Percentiles rank a stretch among this genome's conserved stretches.
Evolutionary conservation across 192 early-diverging fungal species (phyloP).

Genomic region (Coemansia sp.): DNA sequence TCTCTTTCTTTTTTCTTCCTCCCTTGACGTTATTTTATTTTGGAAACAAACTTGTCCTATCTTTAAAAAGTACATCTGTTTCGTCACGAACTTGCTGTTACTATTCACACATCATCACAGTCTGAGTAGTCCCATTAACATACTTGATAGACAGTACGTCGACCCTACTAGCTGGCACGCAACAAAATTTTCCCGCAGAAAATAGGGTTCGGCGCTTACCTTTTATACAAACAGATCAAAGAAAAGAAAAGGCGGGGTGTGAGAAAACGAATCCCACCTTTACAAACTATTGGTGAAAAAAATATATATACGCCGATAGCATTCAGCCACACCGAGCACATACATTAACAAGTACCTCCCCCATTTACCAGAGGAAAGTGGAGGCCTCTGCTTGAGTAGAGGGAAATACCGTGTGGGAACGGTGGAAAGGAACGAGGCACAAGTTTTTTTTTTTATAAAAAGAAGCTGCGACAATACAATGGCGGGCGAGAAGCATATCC

Average conservation of each 20-base stretch:
- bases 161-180: neutral
- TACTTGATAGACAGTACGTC: no score
- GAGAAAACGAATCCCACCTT: neutral
- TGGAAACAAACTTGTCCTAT: neutral
- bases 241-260: neutral
- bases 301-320: neutral
- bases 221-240: neutral
- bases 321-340: neutral
- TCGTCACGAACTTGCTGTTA: neutral
- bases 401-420: neutral
- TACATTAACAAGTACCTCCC: neutral
- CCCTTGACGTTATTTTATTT: neutral
- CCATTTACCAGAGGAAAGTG: neutral
- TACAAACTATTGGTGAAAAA: neutral
- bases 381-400: neutral
- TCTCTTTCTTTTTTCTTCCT: neutral
- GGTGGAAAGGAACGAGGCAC: neutral
- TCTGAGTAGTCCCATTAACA: neutral
- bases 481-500: slow-evolving; percentile 34
- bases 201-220: neutral
- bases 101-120: neutral
- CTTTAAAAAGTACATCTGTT: neutral
- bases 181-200: neutral
- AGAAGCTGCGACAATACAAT: slow-evolving; percentile 13
- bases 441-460: neutral